Conservation (phyloP, 768 basidiomycete species). For the Kwoniella newhampshirensis region DNA sequence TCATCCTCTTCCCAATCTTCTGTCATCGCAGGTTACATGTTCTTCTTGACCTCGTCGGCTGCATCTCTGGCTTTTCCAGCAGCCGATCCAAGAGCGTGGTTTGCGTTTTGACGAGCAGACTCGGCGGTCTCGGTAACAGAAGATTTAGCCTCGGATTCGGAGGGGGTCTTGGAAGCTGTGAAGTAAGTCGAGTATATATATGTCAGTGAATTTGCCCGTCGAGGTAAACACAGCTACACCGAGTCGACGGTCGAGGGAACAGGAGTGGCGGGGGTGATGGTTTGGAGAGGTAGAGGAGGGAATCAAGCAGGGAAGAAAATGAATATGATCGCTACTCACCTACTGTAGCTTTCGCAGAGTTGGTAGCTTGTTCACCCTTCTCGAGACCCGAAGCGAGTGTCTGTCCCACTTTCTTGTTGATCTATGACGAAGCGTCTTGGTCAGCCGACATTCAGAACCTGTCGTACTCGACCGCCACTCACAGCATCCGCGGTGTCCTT, state of each 20-base stretch:
- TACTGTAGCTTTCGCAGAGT: constrained; percentile 27
- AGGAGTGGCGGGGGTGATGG: no score
- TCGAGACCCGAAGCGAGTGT: constrained; percentile 38
- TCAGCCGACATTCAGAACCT: background rate
- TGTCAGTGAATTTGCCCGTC: no score
- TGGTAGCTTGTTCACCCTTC: constrained; percentile 20
- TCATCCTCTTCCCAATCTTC: no score
- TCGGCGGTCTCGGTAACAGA: constrained; percentile 24
- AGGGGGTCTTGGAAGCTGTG: constrained; percentile 18
- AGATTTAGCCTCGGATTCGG: constrained; percentile 17
- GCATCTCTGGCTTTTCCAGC: constrained; percentile 34
- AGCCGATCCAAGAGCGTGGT: constrained; percentile 27
- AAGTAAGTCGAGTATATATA: background rate
- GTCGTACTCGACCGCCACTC: constrained; percentile 21
- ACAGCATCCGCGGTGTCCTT: constrained; percentile 45
- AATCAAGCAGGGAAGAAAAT: no score
- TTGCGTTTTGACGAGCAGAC: constrained; percentile 26
- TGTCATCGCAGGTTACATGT: background rate
- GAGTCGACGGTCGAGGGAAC: no score
- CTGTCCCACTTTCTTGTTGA: constrained; percentile 45
- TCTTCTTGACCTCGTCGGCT: constrained; percentile 38
- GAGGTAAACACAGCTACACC: no score
- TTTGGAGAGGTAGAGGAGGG: no score
- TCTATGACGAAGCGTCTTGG: constrained; percentile 8
- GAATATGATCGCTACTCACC: constrained; percentile 18